Conservation (phyloP, 2,329 filamentous ascomycete genomes). For the Fusarium staphyleae region DNA sequence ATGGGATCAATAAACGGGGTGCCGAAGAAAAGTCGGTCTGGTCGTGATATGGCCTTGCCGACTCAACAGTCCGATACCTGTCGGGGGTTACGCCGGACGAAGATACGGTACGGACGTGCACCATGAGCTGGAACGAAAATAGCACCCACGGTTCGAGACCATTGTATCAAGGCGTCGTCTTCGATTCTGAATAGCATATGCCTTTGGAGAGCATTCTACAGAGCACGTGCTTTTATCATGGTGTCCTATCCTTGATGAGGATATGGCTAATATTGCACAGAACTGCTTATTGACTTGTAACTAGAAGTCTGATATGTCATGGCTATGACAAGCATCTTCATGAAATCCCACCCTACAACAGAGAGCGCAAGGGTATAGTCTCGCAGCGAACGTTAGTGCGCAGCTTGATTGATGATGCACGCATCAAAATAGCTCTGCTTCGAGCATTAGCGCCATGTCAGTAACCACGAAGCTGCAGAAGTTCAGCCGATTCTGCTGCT, state of each 20-base stretch:
- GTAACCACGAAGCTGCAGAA: conserved; percentile 22
- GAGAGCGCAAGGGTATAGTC: conserved; percentile 1
- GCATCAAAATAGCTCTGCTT: conserved; percentile 14
- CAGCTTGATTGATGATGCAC: conserved; percentile 22
- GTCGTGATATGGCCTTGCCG: conserved; percentile 2
- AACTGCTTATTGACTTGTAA: not conserved
- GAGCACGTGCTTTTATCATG: not conserved
- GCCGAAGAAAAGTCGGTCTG: conserved; percentile 24
- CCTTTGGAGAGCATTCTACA: not conserved
- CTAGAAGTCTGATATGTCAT: conserved; percentile 10
- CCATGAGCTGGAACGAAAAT: conserved; percentile 1
- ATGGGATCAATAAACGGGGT: conserved; percentile 10
- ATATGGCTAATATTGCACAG: conserved; percentile 14
- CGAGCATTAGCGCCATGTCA: conserved; percentile 10
- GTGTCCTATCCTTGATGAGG: conserved; percentile 14
- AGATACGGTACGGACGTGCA: conserved; percentile 8
- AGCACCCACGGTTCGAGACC: not conserved
- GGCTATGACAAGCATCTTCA: conserved; percentile 9
- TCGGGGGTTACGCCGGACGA: conserved; percentile 27
- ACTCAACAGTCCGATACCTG: conserved; percentile 14
- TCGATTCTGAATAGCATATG: not conserved
- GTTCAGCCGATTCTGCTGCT: conserved; percentile 21
- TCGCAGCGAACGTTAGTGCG: conserved; percentile 21
- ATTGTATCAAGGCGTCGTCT: not conserved
- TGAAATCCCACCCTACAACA: conserved; percentile 7